Conservation (phyloP, 2,329 filamentous ascomycete genomes). For the Akanthomyces dipterigenus region DNA sequence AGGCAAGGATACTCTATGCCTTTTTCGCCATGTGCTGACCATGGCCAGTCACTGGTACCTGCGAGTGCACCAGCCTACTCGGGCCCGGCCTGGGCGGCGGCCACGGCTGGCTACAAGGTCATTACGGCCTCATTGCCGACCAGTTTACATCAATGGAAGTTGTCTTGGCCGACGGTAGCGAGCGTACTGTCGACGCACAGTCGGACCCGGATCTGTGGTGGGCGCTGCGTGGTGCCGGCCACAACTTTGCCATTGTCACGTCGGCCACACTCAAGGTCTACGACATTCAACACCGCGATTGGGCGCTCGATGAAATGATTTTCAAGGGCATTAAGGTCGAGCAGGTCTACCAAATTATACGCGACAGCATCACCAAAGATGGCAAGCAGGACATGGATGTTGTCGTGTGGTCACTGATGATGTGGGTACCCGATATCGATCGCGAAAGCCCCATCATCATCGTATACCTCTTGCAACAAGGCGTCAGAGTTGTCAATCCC, state of each 20-base stretch:
- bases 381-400: conserved; percentile 37
- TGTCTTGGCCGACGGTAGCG: conserved; percentile 42
- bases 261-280: conserved; percentile 42
- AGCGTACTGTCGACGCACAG: conserved; percentile 30
- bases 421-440: conserved; percentile 33
- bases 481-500: conserved; percentile 31
- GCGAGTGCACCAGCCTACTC: conserved; percentile 44
- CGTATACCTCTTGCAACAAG: conserved; percentile 37
- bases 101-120: conserved; percentile 47
- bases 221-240: conserved; percentile 50
- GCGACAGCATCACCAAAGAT: conserved; percentile 36
- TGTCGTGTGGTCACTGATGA: conserved; percentile 45
- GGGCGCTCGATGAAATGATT: conserved; percentile 37
- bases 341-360: conserved; percentile 38
- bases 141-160: conserved; percentile 45
- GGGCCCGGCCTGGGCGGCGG: conserved; percentile 51
- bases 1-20: conserved; percentile 21
- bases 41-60: conserved; percentile 40
- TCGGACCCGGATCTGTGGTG: conserved; percentile 51
- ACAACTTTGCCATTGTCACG: conserved; percentile 55
- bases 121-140: conserved; percentile 46
- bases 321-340: conserved; percentile 44
- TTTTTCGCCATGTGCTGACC: neutral
- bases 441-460: conserved; percentile 34
- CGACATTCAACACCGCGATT: conserved; percentile 32